Base-by-base conservation (phyloP, 2,329 filamentous ascomycete genomes). In the Stachybotrys chartarum region DNA sequence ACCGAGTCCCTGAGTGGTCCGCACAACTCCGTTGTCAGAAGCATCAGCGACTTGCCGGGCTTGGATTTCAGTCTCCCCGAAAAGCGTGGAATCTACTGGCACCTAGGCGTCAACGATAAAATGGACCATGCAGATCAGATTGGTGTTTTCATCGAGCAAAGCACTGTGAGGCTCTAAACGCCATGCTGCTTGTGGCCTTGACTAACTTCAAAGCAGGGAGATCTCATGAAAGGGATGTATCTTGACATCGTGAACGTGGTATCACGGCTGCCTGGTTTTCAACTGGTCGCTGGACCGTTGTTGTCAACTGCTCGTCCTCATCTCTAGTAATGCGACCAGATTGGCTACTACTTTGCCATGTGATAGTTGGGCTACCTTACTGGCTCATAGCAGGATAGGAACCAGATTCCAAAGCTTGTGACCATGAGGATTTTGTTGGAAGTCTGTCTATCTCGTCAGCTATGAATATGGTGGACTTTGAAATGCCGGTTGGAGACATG, bases 91-190 rank as follows among this genome's bases (percentile, higher is more conserved):
- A 32, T 54, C 39, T 56, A 56, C 35, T 54, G 55, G 55, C 51
- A 56, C 24, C 30, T 56, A 8, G 55, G 55, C 18, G 55, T 54
- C 30, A 56, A 54, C 52, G 30, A 51, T 17, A 35, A 24, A 47
- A 54, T 56, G 52, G 52, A 54, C 18, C 48, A 56, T 44, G 55
- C 55, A 30, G 55, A 56, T 54, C 31, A 56, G 31, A 54, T 56
- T 48, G 52, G 55, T 10, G 55, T 54, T 31, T 54, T 56, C n/a
- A 51, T 56, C 12, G 47, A 48, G 18, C 30, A 4, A n/a, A 30
- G 35, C 17, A 56, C 48, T 16, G 55, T 56, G 18, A n/a, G 55
- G 18, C 24, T 47, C 17, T n/a, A 7, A 7, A 12, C 16, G 16
- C 16, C 24, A 16, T 30, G 2, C n/a, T 24, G 11, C 6, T 42